phyloP scores from a whole-genome alignment of 257 asterid genomes.

The Salvia splendens region DNA sequence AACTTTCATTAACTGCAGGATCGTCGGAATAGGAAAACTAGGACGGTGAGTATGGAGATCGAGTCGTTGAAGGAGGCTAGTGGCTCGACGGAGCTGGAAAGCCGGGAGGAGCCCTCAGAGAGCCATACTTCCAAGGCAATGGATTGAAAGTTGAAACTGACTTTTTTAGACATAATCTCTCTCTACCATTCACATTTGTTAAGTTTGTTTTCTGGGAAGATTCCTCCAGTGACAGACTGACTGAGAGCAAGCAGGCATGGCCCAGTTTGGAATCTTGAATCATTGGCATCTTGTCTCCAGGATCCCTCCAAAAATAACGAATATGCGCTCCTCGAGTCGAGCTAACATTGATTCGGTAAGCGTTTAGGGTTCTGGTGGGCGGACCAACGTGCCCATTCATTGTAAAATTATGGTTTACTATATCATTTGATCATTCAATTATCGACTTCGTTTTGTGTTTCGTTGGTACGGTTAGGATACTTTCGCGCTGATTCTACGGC shows the following conservation, averaged over 20 bases:
- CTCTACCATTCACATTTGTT: constrained; percentile 37
- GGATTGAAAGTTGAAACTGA: constrained; percentile 42
- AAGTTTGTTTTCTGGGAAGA: constrained; percentile 48
- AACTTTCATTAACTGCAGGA: constrained; percentile 46
- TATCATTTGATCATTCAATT: constrained; percentile 17
- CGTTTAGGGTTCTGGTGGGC: not conserved
- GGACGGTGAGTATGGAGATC: constrained; percentile 72
- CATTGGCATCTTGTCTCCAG: constrained; percentile 37
- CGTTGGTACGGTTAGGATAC: not conserved
- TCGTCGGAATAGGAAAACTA: constrained; percentile 65
- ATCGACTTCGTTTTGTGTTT: not conserved
- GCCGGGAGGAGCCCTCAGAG: constrained; percentile 41
- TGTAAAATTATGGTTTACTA: constrained; percentile 35
- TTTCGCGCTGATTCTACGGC: not conserved
- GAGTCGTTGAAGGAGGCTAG: constrained; percentile 62
- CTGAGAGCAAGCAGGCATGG: constrained; percentile 29
- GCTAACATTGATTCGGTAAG: no score
- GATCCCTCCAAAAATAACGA: constrained; percentile 36
- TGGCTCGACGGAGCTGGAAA: constrained; percentile 52
- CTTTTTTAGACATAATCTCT: constrained; percentile 34
- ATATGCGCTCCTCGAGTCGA: constrained; percentile 11
- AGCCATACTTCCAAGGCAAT: constrained; percentile 50
- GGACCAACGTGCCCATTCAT: constrained; percentile 30
- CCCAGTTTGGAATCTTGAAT: constrained; percentile 40
- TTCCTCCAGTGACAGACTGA: constrained; percentile 45